These are phyloP conservation scores for Aureobasidium vineae DNA, from an alignment of 2,329 filamentous ascomycete species.

Conservation along the genomic window DNA sequence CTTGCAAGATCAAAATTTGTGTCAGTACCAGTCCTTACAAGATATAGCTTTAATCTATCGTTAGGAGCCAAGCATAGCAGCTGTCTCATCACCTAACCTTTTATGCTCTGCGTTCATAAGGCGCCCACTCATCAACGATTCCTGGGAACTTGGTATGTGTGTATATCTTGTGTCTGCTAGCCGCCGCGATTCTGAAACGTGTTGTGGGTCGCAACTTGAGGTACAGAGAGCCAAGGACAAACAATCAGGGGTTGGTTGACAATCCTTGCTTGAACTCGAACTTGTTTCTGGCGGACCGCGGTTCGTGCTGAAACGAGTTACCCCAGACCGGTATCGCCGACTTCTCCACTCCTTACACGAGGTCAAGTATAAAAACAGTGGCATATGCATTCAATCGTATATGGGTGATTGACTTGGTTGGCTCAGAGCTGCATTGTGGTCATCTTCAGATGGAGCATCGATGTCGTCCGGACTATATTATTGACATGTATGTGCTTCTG, in stretches of 20 bases:
- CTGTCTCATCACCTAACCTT: not conserved
- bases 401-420: not conserved
- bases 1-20: not conserved
- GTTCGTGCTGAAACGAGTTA: not conserved
- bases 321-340: not conserved
- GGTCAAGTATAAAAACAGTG: not conserved
- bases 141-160: not conserved
- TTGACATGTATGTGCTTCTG: not conserved
- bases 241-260: not conserved
- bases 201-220: conserved; percentile 5
- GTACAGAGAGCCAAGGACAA: conserved; percentile 4
- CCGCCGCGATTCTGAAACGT: conserved; percentile 16
- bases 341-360: not conserved
- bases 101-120: not conserved
- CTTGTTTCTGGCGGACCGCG: not conserved
- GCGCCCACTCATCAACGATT: not conserved
- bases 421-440: not conserved
- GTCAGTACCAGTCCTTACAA: not conserved
- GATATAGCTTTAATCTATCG: not conserved
- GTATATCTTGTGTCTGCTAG: not conserved
- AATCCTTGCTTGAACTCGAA: not conserved
- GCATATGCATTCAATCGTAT: not conserved
- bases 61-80: conserved; percentile 1
- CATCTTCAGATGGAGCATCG: not conserved
- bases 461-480: not conserved